These are phyloP conservation scores for Trypanosoma caninum DNA, from an alignment of 208 protist species.

Conservation along the genomic window DNA sequence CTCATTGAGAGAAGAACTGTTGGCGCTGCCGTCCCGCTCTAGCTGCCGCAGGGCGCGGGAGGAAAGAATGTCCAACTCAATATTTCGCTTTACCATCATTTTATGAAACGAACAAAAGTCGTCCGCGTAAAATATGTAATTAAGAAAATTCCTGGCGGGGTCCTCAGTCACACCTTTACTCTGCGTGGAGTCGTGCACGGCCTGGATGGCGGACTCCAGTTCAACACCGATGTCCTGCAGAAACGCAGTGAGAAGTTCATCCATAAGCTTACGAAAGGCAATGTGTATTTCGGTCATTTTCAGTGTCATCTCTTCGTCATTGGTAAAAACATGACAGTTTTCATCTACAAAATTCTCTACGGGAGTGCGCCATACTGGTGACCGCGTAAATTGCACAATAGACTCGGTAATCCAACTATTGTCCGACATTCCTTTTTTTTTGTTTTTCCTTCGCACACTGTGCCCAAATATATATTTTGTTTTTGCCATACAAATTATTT, in stretches of 20 bases:
- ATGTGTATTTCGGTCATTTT: slow-evolving; percentile 85
- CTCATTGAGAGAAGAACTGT: slow-evolving; percentile 32
- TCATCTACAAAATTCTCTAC: slow-evolving; percentile 91
- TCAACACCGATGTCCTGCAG: slow-evolving; percentile 77
- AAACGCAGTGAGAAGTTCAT: slow-evolving; percentile 76
- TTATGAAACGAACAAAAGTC: slow-evolving; percentile 88
- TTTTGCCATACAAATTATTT: neutral
- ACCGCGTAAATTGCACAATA: slow-evolving; percentile 80
- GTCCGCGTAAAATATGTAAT: slow-evolving; percentile 77
- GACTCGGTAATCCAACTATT: slow-evolving; percentile 78
- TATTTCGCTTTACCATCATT: slow-evolving; percentile 91
- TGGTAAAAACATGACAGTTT: slow-evolving; percentile 86
- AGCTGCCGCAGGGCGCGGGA: slow-evolving; percentile 29
- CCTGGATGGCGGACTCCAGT: slow-evolving; percentile 45
- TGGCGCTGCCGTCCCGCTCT: neutral
- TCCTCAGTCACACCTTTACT: slow-evolving; percentile 11
- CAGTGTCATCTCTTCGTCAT: slow-evolving; percentile 87
- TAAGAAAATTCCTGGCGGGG: slow-evolving; percentile 47
- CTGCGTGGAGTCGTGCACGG: slow-evolving; percentile 34
- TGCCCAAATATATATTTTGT: neutral
- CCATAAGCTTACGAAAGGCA: slow-evolving; percentile 76
- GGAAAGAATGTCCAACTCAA: slow-evolving; percentile 88
- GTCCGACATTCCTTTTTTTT: slow-evolving; percentile 19
- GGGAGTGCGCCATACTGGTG: slow-evolving; percentile 78
- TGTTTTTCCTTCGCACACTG: neutral